Evolutionary conservation across 805 yeast genomes (phyloP), one percentile per base, ranked within the genome.

Genomic region (Sugiyamaella floridensis): DNA sequence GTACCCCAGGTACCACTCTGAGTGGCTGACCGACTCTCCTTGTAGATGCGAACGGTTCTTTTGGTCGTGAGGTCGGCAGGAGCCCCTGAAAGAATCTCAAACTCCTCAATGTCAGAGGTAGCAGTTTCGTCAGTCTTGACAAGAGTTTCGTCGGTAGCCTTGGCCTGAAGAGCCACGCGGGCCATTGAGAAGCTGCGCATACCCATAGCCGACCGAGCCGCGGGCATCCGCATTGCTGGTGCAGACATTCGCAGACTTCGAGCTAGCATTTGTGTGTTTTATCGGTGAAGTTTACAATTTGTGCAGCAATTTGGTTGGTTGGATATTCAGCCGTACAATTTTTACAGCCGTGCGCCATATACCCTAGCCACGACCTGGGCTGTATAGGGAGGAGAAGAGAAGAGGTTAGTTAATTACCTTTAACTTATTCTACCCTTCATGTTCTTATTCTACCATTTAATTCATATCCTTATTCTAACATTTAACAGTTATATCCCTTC

Each of bases 21-120:
- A 15, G 90, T 87, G 40, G 95, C 95, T 14, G 88, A 75, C 69
- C 85, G 85, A 56, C 89, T 70, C 64, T 85, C 89, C 67, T 83
- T 78, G 70, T 75, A 87, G 64, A 87, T 87, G 67, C 92, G 79
- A 5, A 84, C 95, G 20, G 81, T 76, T 69, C 96, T 78, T 51
- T 76, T 73, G 18, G 81, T 72, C 49, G 70, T 58, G 48, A 85
- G 70, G 52, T 82, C 92, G 44, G 64, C 65, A 50, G 95, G 95
- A 10, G 95, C 95, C 12, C 95, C 96, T 54, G 85, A 79, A 52
- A 83, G 71, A 37, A 81, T 56, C 67, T 86, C 89, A 28, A 29
- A 49, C 26, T 34, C 32, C 40, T 45, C 48, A 15, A 45, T 32
- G 37, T 32, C 37, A 11, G n/a, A 11, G 37, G 37, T 32, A 10